These are phyloP conservation scores for Brettanomyces nanus DNA, from an alignment of 805 yeast genomes.

Conservation along the genomic window DNA sequence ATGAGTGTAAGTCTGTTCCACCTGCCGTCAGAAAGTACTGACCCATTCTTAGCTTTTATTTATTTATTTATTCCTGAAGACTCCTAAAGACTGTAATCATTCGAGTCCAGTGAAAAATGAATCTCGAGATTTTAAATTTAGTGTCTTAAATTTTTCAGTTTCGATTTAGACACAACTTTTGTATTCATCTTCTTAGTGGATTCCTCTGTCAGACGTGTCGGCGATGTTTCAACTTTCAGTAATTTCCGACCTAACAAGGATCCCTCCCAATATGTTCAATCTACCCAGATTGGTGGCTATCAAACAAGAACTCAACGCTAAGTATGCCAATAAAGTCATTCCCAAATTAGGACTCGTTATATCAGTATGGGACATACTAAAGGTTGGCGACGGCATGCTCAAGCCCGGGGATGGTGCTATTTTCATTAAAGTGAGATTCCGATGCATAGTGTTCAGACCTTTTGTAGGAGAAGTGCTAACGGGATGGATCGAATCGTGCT, in stretches of 20 bases:
- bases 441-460: slow-evolving; percentile 83
- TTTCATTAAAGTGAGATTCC: slow-evolving; percentile 63
- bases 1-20: slow-evolving; percentile 92
- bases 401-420: slow-evolving; percentile 94
- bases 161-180: too few relatives aligned
- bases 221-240: slow-evolving; percentile 88
- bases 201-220: too few relatives aligned
- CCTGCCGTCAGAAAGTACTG: slow-evolving; percentile 90
- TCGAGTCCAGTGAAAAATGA: too few relatives aligned
- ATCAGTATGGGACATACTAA: slow-evolving; percentile 73
- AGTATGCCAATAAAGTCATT: slow-evolving; percentile 80
- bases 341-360: slow-evolving; percentile 79
- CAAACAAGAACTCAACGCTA: slow-evolving; percentile 70
- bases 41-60: background rate
- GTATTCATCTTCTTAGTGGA: too few relatives aligned
- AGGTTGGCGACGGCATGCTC: slow-evolving; percentile 80
- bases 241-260: slow-evolving; percentile 75
- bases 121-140: too few relatives aligned
- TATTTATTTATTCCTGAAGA: slow-evolving; percentile 2
- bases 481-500: slow-evolving; percentile 89
- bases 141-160: too few relatives aligned
- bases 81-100: background rate
- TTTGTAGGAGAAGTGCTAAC: slow-evolving; percentile 88
- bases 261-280: slow-evolving; percentile 80
- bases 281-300: slow-evolving; percentile 66